These are phyloP conservation scores for Fistulifera pelliculosa DNA, from an alignment of 108 stramenopile species.

Conservation along the genomic window DNA sequence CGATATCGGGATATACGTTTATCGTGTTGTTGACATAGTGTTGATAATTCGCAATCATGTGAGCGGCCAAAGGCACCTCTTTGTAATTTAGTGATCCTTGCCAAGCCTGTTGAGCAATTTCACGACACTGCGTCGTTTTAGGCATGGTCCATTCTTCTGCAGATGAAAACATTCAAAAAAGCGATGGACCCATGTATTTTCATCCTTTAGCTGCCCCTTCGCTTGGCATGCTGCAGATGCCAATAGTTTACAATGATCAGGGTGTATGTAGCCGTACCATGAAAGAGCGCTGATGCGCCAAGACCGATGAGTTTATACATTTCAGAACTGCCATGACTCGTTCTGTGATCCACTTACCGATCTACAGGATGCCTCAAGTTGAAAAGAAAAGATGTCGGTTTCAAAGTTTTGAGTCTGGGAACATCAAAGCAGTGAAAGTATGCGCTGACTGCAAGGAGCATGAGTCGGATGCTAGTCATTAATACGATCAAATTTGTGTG, in stretches of 20 bases:
- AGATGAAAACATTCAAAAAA: conserved; percentile 26
- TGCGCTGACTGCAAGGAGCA: background rate
- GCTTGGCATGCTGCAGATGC: conserved; percentile 12
- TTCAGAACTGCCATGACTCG: no score
- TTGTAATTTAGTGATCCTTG: background rate
- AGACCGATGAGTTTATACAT: no score
- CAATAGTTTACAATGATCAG: conserved; percentile 12
- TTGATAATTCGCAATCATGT: conserved; percentile 6
- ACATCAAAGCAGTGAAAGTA: conserved; percentile 1
- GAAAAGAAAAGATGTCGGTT: conserved; percentile 13
- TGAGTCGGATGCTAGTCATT: no score
- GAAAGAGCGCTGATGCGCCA: conserved; percentile 1
- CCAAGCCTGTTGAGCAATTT: background rate
- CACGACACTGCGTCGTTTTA: background rate
- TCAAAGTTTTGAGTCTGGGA: no score
- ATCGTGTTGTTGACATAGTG: conserved; percentile 1
- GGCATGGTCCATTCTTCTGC: conserved; percentile 11
- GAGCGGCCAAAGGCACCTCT: conserved; percentile 4
- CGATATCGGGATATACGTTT: background rate
- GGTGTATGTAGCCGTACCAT: conserved; percentile 32
- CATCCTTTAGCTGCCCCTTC: background rate
- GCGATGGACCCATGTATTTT: conserved; percentile 13
- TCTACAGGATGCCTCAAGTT: conserved; percentile 23
- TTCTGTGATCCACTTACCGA: conserved; percentile 1
- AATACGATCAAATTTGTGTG: no score